Evolutionary conservation across 2,329 filamentous ascomycete species (phyloP).

Genomic region (Sporothrix humicola): DNA sequence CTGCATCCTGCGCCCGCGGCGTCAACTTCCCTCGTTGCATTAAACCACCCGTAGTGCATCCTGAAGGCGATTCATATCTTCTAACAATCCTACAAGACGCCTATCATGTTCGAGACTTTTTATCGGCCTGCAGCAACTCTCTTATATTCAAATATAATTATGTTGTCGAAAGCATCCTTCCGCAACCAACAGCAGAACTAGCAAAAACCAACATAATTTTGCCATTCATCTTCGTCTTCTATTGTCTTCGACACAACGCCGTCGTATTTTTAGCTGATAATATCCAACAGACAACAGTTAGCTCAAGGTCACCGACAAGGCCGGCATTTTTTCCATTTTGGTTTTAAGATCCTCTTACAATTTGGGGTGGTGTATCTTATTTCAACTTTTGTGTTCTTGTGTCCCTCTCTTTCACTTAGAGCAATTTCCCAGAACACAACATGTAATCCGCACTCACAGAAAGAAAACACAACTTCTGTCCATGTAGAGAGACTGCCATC

Average conservation of each 20-base stretch:
- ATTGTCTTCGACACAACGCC: neutral
- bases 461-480: no score
- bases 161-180: constrained; percentile 17
- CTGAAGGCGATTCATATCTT: neutral
- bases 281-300: neutral
- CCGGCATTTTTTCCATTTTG: neutral
- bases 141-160: neutral
- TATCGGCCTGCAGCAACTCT: neutral
- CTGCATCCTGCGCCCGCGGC: constrained; percentile 1
- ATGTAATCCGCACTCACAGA: no score
- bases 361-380: no score
- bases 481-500: no score
- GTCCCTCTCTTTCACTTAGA: neutral
- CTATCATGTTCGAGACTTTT: neutral
- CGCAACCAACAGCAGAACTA: constrained; percentile 9
- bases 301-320: neutral
- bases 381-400: neutral
- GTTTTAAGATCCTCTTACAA: no score
- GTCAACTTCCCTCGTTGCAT: constrained; percentile 10
- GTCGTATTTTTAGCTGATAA: neutral
- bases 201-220: neutral
- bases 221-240: neutral
- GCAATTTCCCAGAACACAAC: no score
- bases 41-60: neutral
- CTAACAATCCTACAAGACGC: neutral